Conservation (phyloP, 768 basidiomycete species). For the Agrocybe pediades region DNA sequence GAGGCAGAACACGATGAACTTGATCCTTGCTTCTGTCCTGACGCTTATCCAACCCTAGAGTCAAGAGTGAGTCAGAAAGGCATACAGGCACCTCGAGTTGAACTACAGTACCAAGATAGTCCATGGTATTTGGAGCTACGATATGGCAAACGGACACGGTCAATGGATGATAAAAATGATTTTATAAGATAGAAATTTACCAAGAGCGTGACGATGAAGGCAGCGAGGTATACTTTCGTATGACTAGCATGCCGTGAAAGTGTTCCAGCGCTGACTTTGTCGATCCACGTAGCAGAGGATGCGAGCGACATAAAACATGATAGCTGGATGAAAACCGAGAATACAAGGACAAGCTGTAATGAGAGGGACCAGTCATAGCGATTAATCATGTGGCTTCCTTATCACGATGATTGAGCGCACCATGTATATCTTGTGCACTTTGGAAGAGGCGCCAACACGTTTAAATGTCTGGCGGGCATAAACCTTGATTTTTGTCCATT, state of each 20-base stretch:
- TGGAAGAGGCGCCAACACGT: constrained; percentile 47
- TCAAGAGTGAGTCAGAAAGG: background rate
- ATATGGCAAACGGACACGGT: background rate
- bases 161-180: background rate
- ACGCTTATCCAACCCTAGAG: constrained; percentile 51
- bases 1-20: constrained; percentile 39
- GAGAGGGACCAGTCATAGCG: background rate
- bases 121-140: constrained; percentile 49
- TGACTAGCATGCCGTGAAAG: constrained; percentile 34
- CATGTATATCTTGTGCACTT: constrained; percentile 49
- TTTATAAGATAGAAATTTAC: constrained; percentile 32
- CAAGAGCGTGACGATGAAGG: constrained; percentile 38
- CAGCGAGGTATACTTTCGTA: constrained; percentile 37
- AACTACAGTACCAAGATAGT: constrained; percentile 33
- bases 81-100: background rate
- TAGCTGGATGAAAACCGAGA: constrained; percentile 50
- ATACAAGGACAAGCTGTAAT: constrained; percentile 44
- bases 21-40: constrained; percentile 40
- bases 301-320: constrained; percentile 50
- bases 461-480: constrained; percentile 48
- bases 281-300: constrained; percentile 49
- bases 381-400: background rate
- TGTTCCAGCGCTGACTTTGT: constrained; percentile 40
- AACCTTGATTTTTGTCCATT: constrained; percentile 26
- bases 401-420: constrained; percentile 23